phyloP scores from a whole-genome alignment of 1,139 yeast species.

The Debaryomyces sp. region DNA sequence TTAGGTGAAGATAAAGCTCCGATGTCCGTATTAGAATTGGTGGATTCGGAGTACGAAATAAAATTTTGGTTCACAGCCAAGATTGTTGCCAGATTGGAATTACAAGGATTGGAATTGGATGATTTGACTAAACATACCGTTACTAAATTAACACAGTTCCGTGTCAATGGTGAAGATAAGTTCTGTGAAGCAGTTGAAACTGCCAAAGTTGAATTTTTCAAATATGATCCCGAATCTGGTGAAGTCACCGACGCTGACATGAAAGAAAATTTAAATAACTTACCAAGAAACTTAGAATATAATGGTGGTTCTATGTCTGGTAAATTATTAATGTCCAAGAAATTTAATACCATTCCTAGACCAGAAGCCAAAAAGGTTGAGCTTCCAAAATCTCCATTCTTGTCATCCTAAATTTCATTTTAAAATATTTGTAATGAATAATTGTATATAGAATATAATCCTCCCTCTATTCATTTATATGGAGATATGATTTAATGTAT shows the following conservation, averaged over 20 bases:
- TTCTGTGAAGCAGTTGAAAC: constrained; percentile 67
- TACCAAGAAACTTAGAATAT: constrained; percentile 32
- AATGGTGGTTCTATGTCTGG: constrained; percentile 30
- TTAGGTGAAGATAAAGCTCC: constrained; percentile 87
- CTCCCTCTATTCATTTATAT: background rate
- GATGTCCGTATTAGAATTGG: constrained; percentile 85
- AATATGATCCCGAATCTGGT: constrained; percentile 29
- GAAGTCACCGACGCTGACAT: constrained; percentile 27
- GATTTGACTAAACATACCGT: constrained; percentile 61
- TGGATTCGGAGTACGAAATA: constrained; percentile 74
- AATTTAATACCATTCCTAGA: constrained; percentile 38
- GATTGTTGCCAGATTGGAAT: constrained; percentile 75
- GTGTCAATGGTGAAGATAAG: constrained; percentile 52
- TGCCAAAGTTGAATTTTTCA: constrained; percentile 62
- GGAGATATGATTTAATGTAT: background rate
- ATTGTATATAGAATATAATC: constrained; percentile 5
- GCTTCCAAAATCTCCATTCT: constrained; percentile 44
- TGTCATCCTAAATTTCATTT: constrained; percentile 12
- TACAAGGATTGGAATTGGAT: constrained; percentile 66
- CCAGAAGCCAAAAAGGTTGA: constrained; percentile 18
- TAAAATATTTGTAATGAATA: background rate
- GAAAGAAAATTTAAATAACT: constrained; percentile 34
- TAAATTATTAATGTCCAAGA: constrained; percentile 36
- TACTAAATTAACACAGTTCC: constrained; percentile 47
- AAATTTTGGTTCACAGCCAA: constrained; percentile 79